Evolutionary conservation across 495 filamentous ascomycete species (phyloP), one percentile per base, ranked within the genome.

Genomic region (Recurvomyces mirabilis): DNA sequence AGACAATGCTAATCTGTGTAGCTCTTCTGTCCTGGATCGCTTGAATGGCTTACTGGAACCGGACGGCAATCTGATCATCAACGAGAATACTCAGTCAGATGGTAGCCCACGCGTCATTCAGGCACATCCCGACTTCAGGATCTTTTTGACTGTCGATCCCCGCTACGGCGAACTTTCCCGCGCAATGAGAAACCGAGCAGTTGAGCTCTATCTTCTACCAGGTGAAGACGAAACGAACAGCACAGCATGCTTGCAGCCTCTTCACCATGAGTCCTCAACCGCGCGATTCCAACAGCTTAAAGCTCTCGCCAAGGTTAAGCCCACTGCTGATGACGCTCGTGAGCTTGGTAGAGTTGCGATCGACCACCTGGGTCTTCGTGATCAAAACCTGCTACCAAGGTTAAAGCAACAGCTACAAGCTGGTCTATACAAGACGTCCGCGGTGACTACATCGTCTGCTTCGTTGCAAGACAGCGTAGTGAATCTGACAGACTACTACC

Each of bases 1-100:
- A 14, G 89, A 96, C 59, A 94, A 96, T 65, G 89, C 93, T 38
- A 99, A 99, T 55, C 69, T 96, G 13, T 99, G 93, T 60, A 94
- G 79, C 53, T 77, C 89, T 4, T 94, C 91, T 4, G 89, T 96
- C 10, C 75, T 99, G 1, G 93, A 99, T 59, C 73, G 93, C 54
- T 62, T 99, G 51, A 99, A 99, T 57, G 94, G 93, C 0, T 65
- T 99, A 26, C 79, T 94, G 1, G 93, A 99, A 60, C 84, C 84
- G 1, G 82, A 87, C 56, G 93, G 93, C 7, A 72, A 73, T 40
- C 68, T 99, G 15, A 84, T 80, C 54, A 79, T 99, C 51, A 94
- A 93, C 52, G 93, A 96, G 55, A 87, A 96, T 60, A 80, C 79
- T 43, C 81, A 74, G 24, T 73, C 78, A 15, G 78, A 89, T 60